Evolutionary conservation across 2,329 filamentous ascomycete genomes (phyloP).

Genomic region (Penicillium sp.): DNA sequence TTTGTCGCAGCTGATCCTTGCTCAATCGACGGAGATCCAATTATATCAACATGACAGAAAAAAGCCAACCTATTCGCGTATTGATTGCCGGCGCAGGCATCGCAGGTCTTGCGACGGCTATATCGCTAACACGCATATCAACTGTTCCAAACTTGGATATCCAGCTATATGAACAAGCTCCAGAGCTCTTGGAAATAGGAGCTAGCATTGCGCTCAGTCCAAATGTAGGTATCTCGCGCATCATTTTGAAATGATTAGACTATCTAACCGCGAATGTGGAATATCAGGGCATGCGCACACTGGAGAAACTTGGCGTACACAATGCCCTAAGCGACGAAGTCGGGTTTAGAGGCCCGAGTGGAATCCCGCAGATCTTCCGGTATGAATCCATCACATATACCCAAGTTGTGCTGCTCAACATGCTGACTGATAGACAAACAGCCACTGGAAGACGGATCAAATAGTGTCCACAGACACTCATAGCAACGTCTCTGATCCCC

Average conservation of each 20-base stretch:
- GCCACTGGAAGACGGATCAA: slow-evolving; percentile 47
- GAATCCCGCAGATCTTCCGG: slow-evolving; percentile 49
- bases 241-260: neutral
- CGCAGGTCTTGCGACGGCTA: slow-evolving; percentile 48
- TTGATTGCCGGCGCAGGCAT: slow-evolving; percentile 54
- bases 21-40: neutral
- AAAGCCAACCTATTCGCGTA: slow-evolving; percentile 28
- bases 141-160: slow-evolving; percentile 39
- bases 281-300: slow-evolving; percentile 45
- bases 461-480: slow-evolving; percentile 44
- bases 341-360: slow-evolving; percentile 43
- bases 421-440: slow-evolving; percentile 8
- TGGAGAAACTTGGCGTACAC: slow-evolving; percentile 51
- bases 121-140: slow-evolving; percentile 37
- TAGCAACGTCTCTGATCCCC: slow-evolving; percentile 30
- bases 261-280: neutral
- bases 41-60: neutral
- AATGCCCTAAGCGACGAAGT: slow-evolving; percentile 46
- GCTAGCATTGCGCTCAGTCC: slow-evolving; percentile 39
- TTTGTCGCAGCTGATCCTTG: neutral
- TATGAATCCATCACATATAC: slow-evolving; percentile 16
- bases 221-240: slow-evolving; percentile 37
- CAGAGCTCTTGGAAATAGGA: slow-evolving; percentile 28
- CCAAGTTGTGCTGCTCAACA: neutral
- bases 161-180: slow-evolving; percentile 51